phyloP scores from a whole-genome alignment of 2,329 filamentous ascomycete genomes.

The Falciphora oryzae region DNA sequence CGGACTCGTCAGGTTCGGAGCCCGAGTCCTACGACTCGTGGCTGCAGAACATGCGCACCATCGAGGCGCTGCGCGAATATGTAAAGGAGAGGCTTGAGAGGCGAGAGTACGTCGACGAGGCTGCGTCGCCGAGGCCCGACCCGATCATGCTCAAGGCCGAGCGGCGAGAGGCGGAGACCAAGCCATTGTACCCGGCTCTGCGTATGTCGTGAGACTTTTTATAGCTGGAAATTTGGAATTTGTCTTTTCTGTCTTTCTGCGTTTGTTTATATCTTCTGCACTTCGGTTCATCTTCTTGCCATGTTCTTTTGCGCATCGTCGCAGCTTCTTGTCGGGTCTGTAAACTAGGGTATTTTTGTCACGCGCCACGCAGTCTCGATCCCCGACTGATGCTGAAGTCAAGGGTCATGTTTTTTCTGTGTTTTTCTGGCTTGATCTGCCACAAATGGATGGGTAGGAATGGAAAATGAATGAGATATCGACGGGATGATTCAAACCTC shows the following conservation, averaged over 20 bases:
- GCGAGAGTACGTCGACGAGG: slow-evolving; percentile 44
- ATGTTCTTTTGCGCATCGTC: background rate
- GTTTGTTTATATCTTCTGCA: background rate
- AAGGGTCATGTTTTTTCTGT: background rate
- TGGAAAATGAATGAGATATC: background rate
- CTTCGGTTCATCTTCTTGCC: background rate
- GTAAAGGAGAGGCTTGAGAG: slow-evolving; percentile 52
- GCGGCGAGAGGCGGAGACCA: slow-evolving; percentile 5
- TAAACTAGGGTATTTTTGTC: slow-evolving; percentile 3
- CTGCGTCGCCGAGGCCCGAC: slow-evolving; percentile 24
- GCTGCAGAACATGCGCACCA: slow-evolving; percentile 60
- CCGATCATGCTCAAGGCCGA: slow-evolving; percentile 25
- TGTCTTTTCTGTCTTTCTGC: background rate
- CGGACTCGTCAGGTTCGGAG: slow-evolving; percentile 47
- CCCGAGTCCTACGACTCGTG: slow-evolving; percentile 58
- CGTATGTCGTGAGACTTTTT: slow-evolving; percentile 4
- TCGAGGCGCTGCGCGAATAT: slow-evolving; percentile 55
- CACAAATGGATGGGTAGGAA: background rate
- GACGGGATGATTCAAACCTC: background rate
- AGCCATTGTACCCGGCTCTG: slow-evolving; percentile 13
- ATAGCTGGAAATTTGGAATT: background rate
- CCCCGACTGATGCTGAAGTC: background rate
- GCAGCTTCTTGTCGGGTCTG: background rate
- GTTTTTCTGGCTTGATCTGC: background rate
- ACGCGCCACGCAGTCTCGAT: background rate